Evolutionary conservation across 306 rosid species (phyloP).

Genomic region (Begonia fuchsioides): DNA sequence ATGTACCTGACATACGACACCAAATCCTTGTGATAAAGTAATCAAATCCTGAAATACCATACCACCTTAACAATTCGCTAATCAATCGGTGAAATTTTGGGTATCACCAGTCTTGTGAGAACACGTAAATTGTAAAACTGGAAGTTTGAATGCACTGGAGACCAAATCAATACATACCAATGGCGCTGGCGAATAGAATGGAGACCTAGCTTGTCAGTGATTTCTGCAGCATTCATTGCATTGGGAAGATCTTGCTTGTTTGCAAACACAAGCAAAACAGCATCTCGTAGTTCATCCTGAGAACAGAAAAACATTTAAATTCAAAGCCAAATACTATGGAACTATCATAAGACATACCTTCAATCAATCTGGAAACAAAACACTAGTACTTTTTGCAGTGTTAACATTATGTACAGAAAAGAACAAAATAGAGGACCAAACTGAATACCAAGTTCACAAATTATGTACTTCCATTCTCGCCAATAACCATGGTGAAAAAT

Average conservation of each 20-base stretch:
- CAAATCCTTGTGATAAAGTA: neutral
- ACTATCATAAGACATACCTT: neutral
- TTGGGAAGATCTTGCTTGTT: constrained; percentile 75
- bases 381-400: neutral
- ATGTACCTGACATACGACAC: constrained; percentile 47
- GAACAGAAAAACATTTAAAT: constrained; percentile 12
- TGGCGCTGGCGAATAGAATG: constrained; percentile 69
- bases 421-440: too few relatives aligned
- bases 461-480: too few relatives aligned
- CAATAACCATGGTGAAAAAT: too few relatives aligned
- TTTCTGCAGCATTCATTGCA: constrained; percentile 78
- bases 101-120: neutral
- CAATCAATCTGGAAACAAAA: neutral
- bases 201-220: constrained; percentile 64
- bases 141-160: too few relatives aligned
- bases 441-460: too few relatives aligned
- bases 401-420: too few relatives aligned
- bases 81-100: neutral
- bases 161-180: constrained; percentile 23
- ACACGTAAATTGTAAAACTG: neutral
- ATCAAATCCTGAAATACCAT: too few relatives aligned
- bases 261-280: constrained; percentile 60
- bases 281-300: constrained; percentile 65
- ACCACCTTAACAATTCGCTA: neutral
- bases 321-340: constrained; percentile 1